These are phyloP conservation scores for Dissophora ornata DNA, from an alignment of 192 early-diverging fungal genomes.

Conservation along the genomic window DNA sequence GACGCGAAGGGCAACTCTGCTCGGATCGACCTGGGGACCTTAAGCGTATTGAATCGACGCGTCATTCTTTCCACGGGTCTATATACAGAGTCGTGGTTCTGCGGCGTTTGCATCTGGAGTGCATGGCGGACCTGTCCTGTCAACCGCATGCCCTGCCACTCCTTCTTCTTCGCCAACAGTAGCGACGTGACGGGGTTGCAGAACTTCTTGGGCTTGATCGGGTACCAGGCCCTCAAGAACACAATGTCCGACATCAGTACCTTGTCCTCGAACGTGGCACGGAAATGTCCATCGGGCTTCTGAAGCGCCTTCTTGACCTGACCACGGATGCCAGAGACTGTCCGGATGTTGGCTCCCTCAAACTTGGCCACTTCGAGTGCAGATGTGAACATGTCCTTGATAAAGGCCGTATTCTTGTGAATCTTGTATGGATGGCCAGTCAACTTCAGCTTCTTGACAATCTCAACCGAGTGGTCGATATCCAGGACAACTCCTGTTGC, in stretches of 20 bases:
- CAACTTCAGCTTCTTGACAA: conserved; percentile 99
- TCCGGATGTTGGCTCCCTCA: conserved; percentile 95
- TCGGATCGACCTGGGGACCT: conserved; percentile 84
- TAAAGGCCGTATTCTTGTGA: conserved; percentile 96
- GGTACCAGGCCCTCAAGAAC: conserved; percentile 97
- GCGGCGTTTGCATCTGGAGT: conserved; percentile 69
- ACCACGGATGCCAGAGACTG: conserved; percentile 96
- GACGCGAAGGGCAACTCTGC: conserved; percentile 88
- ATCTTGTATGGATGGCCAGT: conserved; percentile 95
- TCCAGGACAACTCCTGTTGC: conserved; percentile 96
- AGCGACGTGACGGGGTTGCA: conserved; percentile 98
- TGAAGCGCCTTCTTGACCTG: conserved; percentile 95
- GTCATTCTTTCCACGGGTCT: conserved; percentile 80
- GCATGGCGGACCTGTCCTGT: conserved; percentile 87
- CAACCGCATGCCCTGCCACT: conserved; percentile 91
- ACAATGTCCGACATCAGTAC: conserved; percentile 96
- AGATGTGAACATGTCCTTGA: conserved; percentile 98
- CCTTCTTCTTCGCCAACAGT: conserved; percentile 76
- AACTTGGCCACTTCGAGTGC: conserved; percentile 98
- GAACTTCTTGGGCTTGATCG: conserved; percentile 92
- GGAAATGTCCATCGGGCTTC: conserved; percentile 90
- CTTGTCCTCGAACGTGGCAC: conserved; percentile 99
- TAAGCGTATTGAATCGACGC: conserved; percentile 85
- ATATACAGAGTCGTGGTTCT: conserved; percentile 89
- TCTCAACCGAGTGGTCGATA: conserved; percentile 90